Conservation (phyloP, 139 green algal genomes). For the Tetradesmus lagerheimii region DNA sequence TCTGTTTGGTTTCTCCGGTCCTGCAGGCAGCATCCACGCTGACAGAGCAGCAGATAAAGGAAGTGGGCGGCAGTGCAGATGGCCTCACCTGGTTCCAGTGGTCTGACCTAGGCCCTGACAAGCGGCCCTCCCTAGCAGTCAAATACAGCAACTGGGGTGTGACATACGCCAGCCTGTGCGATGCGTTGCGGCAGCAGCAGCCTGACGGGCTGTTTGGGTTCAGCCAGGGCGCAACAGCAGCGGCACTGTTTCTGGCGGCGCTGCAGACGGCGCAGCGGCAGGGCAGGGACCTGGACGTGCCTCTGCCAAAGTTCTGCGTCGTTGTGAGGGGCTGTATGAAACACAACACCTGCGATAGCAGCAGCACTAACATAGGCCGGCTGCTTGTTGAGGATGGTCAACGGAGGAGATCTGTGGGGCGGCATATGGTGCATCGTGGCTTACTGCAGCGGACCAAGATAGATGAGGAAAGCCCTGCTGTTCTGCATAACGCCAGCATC, state of each 20-base stretch:
- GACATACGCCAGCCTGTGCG: conserved; percentile 33
- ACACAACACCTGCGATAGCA: too few species aligned
- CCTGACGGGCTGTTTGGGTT: conserved; percentile 67
- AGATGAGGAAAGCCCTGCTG: too few species aligned
- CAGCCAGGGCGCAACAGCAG: conserved; percentile 70
- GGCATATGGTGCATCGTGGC: too few species aligned
- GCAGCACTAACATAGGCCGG: too few species aligned
- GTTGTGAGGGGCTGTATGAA: too few species aligned
- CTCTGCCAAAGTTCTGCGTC: conserved; percentile 40
- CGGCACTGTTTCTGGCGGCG: conserved; percentile 62
- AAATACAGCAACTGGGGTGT: conserved; percentile 41
- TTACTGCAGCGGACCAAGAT: too few species aligned
- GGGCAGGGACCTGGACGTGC: conserved; percentile 36
- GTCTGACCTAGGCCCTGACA: conserved; percentile 24
- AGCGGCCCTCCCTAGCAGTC: conserved; percentile 29
- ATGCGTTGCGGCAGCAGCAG: conserved; percentile 19
- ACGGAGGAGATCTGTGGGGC: too few species aligned
- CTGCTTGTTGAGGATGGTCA: too few species aligned
- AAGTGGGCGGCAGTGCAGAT: conserved; percentile 15
- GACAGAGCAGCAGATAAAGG: conserved; percentile 38
- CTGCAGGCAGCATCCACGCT: conserved; percentile 22
- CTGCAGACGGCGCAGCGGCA: conserved; percentile 28
- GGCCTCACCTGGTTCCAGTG: conserved; percentile 62
- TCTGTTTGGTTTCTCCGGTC: too few species aligned
- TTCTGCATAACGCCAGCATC: too few species aligned